A percentile compares a stretch with the other conserved stretches of the same genome.
Evolutionary conservation across 2,329 filamentous ascomycete genomes (phyloP).

Genomic region (Peltaster fructicola): DNA sequence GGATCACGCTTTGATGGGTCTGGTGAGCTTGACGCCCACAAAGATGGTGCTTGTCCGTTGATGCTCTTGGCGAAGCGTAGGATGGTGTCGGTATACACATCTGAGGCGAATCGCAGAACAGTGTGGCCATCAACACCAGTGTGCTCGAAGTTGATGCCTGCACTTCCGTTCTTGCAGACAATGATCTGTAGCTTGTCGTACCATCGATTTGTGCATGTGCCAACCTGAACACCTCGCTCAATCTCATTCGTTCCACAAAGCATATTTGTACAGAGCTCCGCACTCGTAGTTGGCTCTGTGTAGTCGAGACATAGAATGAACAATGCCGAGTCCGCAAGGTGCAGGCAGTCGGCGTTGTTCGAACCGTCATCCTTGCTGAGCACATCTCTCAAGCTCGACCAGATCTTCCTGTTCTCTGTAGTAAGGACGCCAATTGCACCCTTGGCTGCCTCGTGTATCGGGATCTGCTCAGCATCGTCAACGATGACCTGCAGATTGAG

Average conservation of each 20-base stretch:
- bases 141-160: slow-evolving; percentile 98
- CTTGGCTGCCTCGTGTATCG: slow-evolving; percentile 90
- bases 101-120: slow-evolving; percentile 85
- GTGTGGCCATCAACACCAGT: slow-evolving; percentile 96
- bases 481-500: slow-evolving; percentile 85
- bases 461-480: slow-evolving; percentile 73
- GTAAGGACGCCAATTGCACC: slow-evolving; percentile 82
- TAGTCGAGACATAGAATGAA: slow-evolving; percentile 90
- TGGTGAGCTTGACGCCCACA: slow-evolving; percentile 82
- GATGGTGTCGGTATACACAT: slow-evolving; percentile 95
- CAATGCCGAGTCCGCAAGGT: slow-evolving; percentile 83
- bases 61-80: slow-evolving; percentile 87
- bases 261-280: slow-evolving; percentile 94
- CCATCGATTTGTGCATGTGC: slow-evolving; percentile 96
- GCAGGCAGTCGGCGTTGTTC: slow-evolving; percentile 91
- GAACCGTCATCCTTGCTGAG: slow-evolving; percentile 71
- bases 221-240: slow-evolving; percentile 84
- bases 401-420: slow-evolving; percentile 90
- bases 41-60: slow-evolving; percentile 76
- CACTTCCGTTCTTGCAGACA: slow-evolving; percentile 95
- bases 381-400: slow-evolving; percentile 80
- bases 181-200: slow-evolving; percentile 99
- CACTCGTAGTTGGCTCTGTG: slow-evolving; percentile 62
- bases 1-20: slow-evolving; percentile 87
- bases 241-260: slow-evolving; percentile 87